Base-by-base conservation (phyloP, 2,329 filamentous ascomycete species). In the Alternaria incomplexa region DNA sequence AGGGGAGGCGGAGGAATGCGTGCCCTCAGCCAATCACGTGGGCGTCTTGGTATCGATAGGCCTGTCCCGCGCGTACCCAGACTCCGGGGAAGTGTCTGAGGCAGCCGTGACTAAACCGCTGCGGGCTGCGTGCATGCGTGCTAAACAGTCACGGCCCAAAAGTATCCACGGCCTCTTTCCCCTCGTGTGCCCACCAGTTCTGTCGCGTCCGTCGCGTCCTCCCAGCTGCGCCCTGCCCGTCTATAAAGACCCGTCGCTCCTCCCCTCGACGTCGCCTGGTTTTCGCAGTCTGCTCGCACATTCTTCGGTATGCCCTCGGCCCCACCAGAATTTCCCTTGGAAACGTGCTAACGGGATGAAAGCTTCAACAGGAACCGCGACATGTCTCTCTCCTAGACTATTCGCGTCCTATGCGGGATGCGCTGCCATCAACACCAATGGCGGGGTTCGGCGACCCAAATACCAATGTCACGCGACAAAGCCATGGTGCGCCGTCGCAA, bases 341-440 rank as follows among this genome's bases (percentile, higher is more conserved):
- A 45, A 53, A 36, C 46, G 47, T 69, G 71, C 75, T 78, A 73
- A 79, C 68, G 43, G 48, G 17, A 60, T 62, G 48, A 30, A 60
- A 60, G 73, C 67, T 67, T 59, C 56, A 63, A 59, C 60, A 72
- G 65, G 63, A 44, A 40, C 65, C 54, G 62, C 58, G 62, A 66
- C 63, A 79, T 79, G 76, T 68, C 73, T 62, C 74, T 58, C 52
- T 73, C 58, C 62, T 79, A 77, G 68, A 65, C 56, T 57, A 17
- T 64, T 62, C 64, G 71, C 69, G 63, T 70, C 71, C 70, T 70
- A 60, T 64, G 65, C 70, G 76, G 75, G 72, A 77, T 79, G 77
- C 75, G 64, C 68, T 66, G 62, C 60, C 55, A 55, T 72, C 73
- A 71, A 67, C 71, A 66, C 69, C 70, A 74, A 80, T 80, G 79